Evolutionary conservation across 257 asterid species (phyloP).

Genomic region (Agastache rugosa): DNA sequence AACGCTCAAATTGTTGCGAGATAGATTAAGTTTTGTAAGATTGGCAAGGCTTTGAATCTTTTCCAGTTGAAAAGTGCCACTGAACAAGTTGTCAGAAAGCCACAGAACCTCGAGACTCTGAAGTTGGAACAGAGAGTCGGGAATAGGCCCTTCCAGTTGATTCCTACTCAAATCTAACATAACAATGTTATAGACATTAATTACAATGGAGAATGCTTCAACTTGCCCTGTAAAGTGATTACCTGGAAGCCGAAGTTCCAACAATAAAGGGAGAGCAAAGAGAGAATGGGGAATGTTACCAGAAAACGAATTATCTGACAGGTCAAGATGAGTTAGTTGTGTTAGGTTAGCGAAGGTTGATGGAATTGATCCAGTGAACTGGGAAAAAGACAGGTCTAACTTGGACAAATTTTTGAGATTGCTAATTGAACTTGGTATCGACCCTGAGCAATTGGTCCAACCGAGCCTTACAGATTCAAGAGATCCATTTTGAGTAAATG

Average conservation of each 20-base stretch:
- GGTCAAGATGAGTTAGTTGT: background rate
- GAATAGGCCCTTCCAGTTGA: constrained; percentile 35
- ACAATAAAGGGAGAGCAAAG: constrained; percentile 37
- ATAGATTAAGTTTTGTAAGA: constrained; percentile 44
- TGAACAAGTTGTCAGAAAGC: constrained; percentile 40
- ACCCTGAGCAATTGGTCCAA: background rate
- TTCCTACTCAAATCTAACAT: constrained; percentile 29
- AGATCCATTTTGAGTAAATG: background rate
- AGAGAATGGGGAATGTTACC: background rate
- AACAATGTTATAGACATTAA: constrained; percentile 10
- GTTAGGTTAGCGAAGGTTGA: background rate
- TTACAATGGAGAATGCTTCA: background rate
- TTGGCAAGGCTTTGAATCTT: constrained; percentile 29
- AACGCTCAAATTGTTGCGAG: constrained; percentile 45
- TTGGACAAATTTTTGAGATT: background rate
- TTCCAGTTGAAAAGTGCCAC: constrained; percentile 25
- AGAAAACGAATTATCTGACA: background rate
- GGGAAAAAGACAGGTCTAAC: background rate
- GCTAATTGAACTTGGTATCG: background rate
- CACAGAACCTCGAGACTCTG: constrained; percentile 2
- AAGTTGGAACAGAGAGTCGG: constrained; percentile 31
- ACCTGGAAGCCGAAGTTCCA: constrained; percentile 20
- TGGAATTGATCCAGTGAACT: background rate
- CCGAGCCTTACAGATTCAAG: background rate
- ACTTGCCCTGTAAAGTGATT: constrained; percentile 43